Base-by-base conservation (phyloP, 352 stramenopile species). In the Phytophthora litchii region DNA sequence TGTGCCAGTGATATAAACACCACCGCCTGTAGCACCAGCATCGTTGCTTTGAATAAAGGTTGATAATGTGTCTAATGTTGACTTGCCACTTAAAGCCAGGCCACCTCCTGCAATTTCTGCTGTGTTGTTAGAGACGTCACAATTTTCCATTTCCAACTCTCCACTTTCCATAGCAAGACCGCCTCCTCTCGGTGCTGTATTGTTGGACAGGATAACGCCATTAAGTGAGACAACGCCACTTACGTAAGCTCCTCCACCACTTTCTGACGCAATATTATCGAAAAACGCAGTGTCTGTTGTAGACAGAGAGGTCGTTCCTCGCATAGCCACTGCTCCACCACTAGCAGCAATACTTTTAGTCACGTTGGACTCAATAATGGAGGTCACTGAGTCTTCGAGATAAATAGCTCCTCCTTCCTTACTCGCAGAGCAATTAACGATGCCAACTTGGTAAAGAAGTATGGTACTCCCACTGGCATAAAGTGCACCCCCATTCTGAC, bases 341-440 rank as follows among this genome's bases (percentile, higher is more conserved):
- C 37, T 38, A 38, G 16, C 23, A 8, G 73, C 62, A 3, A 32
- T 64, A n/a, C 67, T 54, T 27, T 60, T 67, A 0, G 47, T 67
- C 14, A 79, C 20, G 19, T 64, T 62, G 3, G 70, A 75, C 0
- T 68, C 49, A 2, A 49, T 35, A 25, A 78, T 54, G 1, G 34
- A 41, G 1, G 68, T 29, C 0, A 21, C 65, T 11, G 74, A 65
- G 20, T 63, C 38, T 3, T 54, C 37, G 19, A 57, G 49, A 36
- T 76, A 74, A 1, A 81, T 19, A 3, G 48, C 72, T 6, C 76
- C 76, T 25, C 71, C 76, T 58, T 66, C 62, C 17, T 14, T 37
- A 9, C 32, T 36, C 11, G 72, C 68, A 4, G 34, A 54, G 8
- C 49, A 60, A 0, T 61, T 56, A 1, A 7, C 34, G 2, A 77